phyloP scores from a whole-genome alignment of 345 rosid species.

The Psidium friedrichsthalianum region DNA sequence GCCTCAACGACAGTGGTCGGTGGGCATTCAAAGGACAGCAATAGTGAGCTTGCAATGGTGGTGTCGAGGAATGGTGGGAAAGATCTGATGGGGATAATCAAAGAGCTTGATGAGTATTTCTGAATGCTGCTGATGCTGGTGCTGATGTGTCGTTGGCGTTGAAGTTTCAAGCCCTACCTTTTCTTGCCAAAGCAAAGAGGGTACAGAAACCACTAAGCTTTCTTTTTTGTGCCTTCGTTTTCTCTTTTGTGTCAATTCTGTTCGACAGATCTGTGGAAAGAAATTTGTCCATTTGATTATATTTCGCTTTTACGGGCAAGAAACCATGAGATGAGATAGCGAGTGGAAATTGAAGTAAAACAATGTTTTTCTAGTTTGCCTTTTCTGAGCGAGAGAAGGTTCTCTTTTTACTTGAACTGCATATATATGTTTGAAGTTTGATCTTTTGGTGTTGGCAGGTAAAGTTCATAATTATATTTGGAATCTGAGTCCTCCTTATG shows the following conservation, averaged over 20 bases:
- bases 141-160: slow-evolving; percentile 48
- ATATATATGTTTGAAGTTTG: not conserved
- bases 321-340: not conserved
- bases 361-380: not conserved
- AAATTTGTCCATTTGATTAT: not conserved
- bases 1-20: slow-evolving; percentile 26
- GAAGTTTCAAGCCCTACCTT: slow-evolving; percentile 42
- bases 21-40: slow-evolving; percentile 64
- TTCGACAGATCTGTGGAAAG: not conserved
- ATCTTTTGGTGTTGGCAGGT: slow-evolving; percentile 22
- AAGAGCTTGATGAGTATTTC: slow-evolving; percentile 88
- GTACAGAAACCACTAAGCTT: slow-evolving; percentile 7
- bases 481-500: slow-evolving; percentile 54
- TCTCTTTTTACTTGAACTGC: not conserved
- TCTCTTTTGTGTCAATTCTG: not conserved
- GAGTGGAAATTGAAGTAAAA: not conserved
- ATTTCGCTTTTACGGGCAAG: not conserved
- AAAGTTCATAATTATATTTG: slow-evolving; percentile 53
- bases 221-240: not conserved
- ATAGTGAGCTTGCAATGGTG: slow-evolving; percentile 65
- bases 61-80: slow-evolving; percentile 61
- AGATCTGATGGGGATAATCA: slow-evolving; percentile 75
- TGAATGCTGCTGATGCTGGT: slow-evolving; percentile 75
- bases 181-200: slow-evolving; percentile 41
- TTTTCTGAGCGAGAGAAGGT: not conserved